phyloP scores from a whole-genome alignment of 345 rosid species.

The Murraya paniculata region DNA sequence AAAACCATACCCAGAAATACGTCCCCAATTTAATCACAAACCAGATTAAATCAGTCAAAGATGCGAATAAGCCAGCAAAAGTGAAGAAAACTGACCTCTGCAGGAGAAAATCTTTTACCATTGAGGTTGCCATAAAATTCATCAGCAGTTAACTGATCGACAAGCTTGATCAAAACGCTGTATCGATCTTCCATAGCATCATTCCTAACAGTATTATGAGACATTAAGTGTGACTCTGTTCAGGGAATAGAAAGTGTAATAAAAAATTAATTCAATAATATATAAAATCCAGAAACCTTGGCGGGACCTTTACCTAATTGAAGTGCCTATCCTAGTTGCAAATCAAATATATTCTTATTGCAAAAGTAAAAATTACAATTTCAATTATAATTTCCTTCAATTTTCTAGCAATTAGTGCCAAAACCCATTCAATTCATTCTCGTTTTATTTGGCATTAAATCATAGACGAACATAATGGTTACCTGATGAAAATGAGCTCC shows the following conservation, averaged over 20 bases:
- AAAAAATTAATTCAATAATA: not conserved
- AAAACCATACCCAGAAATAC: not conserved
- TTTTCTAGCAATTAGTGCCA: not conserved
- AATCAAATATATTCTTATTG: not conserved
- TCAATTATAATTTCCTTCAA: not conserved
- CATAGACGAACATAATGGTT: not conserved
- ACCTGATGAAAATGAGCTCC: constrained; percentile 72
- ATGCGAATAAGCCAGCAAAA: not conserved
- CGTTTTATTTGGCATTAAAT: not conserved
- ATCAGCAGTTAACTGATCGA: constrained; percentile 59
- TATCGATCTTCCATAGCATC: constrained; percentile 93
- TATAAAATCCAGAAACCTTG: not conserved
- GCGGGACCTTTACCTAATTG: not conserved
- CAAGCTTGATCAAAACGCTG: constrained; percentile 64
- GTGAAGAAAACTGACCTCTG: constrained; percentile 52
- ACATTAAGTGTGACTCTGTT: not conserved
- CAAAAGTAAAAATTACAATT: not conserved
- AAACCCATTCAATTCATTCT: not conserved
- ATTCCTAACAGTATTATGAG: constrained; percentile 40
- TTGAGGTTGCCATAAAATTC: constrained; percentile 54
- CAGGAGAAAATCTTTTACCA: constrained; percentile 68
- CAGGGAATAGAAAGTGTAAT: not conserved
- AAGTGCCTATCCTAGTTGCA: not conserved
- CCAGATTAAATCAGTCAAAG: not conserved
- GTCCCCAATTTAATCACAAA: not conserved